These are phyloP conservation scores for Kwoniella botswanensis DNA, from an alignment of 768 basidiomycete genomes.

Conservation along the genomic window DNA sequence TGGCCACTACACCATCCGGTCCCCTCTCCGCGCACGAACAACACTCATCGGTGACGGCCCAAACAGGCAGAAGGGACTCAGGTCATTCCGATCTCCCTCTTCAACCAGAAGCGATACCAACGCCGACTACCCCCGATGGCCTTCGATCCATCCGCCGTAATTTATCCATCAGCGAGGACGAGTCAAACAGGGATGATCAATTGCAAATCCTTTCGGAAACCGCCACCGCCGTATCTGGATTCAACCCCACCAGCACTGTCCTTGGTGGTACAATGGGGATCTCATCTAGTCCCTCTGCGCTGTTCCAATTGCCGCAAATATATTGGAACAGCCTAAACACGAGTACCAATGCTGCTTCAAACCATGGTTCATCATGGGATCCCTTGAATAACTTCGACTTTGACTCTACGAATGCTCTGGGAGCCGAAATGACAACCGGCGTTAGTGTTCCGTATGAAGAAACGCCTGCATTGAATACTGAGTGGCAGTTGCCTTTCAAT, in stretches of 20 bases:
- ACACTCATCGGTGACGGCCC: no score
- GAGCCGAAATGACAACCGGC: background rate
- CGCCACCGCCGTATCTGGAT: background rate
- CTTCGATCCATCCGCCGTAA: slow-evolving; percentile 19
- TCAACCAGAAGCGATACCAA: background rate
- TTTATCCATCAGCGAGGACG: slow-evolving; percentile 18
- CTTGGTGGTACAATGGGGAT: background rate
- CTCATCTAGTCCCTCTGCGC: background rate
- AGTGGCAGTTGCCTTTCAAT: background rate
- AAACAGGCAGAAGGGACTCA: no score
- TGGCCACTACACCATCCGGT: slow-evolving; percentile 10
- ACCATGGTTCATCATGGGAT: slow-evolving; percentile 1
- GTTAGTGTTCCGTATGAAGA: background rate
- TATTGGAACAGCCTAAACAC: slow-evolving; percentile 35
- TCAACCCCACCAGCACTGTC: background rate
- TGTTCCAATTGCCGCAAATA: slow-evolving; percentile 37
- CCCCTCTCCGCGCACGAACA: no score
- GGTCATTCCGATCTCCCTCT: background rate
- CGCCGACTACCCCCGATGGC: slow-evolving; percentile 16
- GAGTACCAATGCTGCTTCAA: background rate
- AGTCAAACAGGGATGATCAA: background rate
- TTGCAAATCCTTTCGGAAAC: background rate
- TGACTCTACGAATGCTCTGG: background rate
- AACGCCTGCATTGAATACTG: background rate
- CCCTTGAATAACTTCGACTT: slow-evolving; percentile 1